Conservation (phyloP, 805 yeast species). For the Pichia scutulata region DNA sequence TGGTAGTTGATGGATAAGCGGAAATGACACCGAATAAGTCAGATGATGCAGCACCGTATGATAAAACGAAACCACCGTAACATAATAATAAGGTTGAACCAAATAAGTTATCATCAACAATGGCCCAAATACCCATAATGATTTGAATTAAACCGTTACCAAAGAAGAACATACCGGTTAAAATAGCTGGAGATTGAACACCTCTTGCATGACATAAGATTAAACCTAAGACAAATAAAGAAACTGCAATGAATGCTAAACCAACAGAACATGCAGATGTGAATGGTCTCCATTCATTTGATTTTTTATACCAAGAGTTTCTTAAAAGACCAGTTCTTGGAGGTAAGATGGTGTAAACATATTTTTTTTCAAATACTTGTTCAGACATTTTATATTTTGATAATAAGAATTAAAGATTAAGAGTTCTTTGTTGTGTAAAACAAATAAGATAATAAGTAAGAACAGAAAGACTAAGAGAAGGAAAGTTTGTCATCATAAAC, state of each 20-base stretch:
- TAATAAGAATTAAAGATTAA: background rate
- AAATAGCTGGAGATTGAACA: constrained; percentile 32
- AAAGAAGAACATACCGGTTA: constrained; percentile 35
- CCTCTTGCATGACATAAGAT: constrained; percentile 34
- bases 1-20: constrained; percentile 31
- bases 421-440: background rate
- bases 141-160: constrained; percentile 38
- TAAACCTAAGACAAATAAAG: constrained; percentile 37
- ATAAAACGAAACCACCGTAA: constrained; percentile 44
- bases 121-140: constrained; percentile 41
- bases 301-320: constrained; percentile 35
- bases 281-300: constrained; percentile 32
- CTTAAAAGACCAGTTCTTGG: constrained; percentile 30
- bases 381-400: constrained; percentile 13
- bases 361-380: constrained; percentile 16
- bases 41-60: constrained; percentile 38
- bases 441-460: background rate
- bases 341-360: constrained; percentile 20
- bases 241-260: constrained; percentile 32
- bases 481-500: background rate
- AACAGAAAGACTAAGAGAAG: background rate
- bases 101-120: constrained; percentile 40
- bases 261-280: constrained; percentile 42
- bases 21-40: constrained; percentile 35
- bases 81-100: constrained; percentile 41